Percentiles rank a stretch among this genome's conserved stretches.
phyloP scores from a whole-genome alignment of 1,284 basidiomycete genomes.

The Tausonia pullulans region DNA sequence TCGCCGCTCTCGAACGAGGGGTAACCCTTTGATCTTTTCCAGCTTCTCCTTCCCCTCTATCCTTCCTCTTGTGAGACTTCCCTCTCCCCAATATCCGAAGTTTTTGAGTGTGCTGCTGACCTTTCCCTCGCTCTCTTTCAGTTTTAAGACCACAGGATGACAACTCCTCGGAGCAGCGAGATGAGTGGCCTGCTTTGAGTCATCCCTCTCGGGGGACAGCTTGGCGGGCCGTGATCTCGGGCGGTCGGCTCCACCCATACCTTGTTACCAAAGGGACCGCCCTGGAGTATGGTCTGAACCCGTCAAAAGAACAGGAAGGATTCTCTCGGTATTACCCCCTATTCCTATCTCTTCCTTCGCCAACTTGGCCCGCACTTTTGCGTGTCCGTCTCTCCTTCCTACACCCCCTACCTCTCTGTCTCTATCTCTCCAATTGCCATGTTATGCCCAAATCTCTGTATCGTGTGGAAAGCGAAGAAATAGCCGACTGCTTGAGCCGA shows the following conservation, averaged over 20 bases:
- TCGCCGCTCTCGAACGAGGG: no score
- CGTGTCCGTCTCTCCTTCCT: no score
- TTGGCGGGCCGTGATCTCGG: conserved; percentile 3
- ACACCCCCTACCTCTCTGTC: no score
- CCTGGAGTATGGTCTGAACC: conserved; percentile 10
- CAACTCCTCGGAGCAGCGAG: conserved; percentile 10
- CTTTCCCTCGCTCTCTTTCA: background rate
- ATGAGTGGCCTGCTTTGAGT: conserved; percentile 3
- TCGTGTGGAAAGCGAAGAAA: no score
- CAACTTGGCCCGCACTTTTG: no score
- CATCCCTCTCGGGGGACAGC: background rate
- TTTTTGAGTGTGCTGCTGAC: background rate
- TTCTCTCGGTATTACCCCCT: background rate
- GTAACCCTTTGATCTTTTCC: background rate
- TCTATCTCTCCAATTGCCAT: no score
- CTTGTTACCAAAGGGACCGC: conserved; percentile 10
- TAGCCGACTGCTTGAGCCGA: no score
- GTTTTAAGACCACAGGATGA: conserved; percentile 9
- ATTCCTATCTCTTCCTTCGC: background rate
- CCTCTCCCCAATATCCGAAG: background rate
- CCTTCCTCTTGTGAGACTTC: background rate
- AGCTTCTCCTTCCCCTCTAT: background rate
- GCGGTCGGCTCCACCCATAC: conserved; percentile 11
- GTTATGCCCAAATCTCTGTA: no score
- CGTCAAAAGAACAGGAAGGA: background rate